A percentile compares a stretch with the other conserved stretches of the same genome.
These are phyloP conservation scores for Tricholoma hemisulphureum DNA, from an alignment of 768 basidiomycete species.

Conservation along the genomic window DNA sequence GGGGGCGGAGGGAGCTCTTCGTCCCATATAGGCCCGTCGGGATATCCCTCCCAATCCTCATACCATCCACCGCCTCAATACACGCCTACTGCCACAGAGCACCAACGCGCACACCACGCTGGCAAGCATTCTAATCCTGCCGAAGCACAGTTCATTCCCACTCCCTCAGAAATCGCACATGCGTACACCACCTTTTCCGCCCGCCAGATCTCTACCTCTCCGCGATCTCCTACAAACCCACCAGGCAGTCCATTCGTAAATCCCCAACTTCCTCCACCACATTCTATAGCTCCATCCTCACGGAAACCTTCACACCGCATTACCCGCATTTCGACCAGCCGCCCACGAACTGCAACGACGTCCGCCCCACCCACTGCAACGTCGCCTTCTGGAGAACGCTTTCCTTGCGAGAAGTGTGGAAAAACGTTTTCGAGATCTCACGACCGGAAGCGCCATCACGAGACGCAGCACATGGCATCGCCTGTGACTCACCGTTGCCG, in stretches of 20 bases:
- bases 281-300: constrained; percentile 30
- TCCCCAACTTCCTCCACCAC: constrained; percentile 22
- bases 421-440: constrained; percentile 80
- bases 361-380: constrained; percentile 35
- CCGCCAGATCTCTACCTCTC: constrained; percentile 20
- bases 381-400: constrained; percentile 57
- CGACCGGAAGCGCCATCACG: constrained; percentile 79
- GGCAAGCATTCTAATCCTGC: constrained; percentile 16
- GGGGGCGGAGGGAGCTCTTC: constrained; percentile 22
- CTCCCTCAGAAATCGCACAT: constrained; percentile 43
- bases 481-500: constrained; percentile 69
- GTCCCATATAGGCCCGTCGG: constrained; percentile 12
- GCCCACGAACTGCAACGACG: constrained; percentile 38
- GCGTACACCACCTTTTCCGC: constrained; percentile 30
- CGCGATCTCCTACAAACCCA: constrained; percentile 20
- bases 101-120: constrained; percentile 15
- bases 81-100: constrained; percentile 8
- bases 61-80: constrained; percentile 24
- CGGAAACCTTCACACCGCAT: constrained; percentile 31
- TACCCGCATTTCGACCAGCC: constrained; percentile 39
- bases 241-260: constrained; percentile 18
- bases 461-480: constrained; percentile 67
- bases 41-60: constrained; percentile 18
- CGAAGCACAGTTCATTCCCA: constrained; percentile 44
- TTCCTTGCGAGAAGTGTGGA: constrained; percentile 70